Base-by-base conservation (phyloP, 805 yeast species). In the Sungouiella blattae region DNA sequence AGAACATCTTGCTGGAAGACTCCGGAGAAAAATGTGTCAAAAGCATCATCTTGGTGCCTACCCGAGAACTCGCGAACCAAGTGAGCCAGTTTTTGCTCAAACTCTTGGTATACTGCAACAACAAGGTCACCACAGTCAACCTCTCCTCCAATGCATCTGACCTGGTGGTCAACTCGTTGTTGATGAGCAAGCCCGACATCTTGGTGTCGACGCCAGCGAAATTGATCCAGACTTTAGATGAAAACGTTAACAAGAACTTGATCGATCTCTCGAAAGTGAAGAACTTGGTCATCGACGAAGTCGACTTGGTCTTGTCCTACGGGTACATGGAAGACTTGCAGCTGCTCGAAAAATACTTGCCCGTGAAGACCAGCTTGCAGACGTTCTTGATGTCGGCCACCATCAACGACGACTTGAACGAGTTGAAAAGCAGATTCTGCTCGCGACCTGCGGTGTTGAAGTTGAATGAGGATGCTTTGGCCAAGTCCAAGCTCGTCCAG, bases 371-470 rank as follows among this genome's bases (percentile, higher is more conserved):
- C 43, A 78, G 75, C 40, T 67, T 86, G 47, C 98, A 93, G 64
- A 81, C 93, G 2, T 93, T 87, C 62, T 67, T 93, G 47, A 93
- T 93, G 98, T 85, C 95, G 61, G 98, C 98, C 2, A 93, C 98
- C 3, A 67, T 93, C 40, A 85, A 80, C 53, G 95, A 87, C 28
- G 97, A 91, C 43, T 77, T 91, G 44, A 78, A 85, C 40, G 77
- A 74, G 30, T 63, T 93, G 49, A 91, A 91, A 60, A 60, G 67
- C 33, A 76, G 76, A 52, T 89, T 84, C 60, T 91, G 97, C 61
- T 78, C 87, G 37, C 73, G 69, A 39, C 94, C 96, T 2, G 96
- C 94, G 1, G 75, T 86, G 16, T 67, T 93, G 45, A 84, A 81
- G 52, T 71, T 91, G 25, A 81, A 83, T 47, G 87, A 81, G 30